A percentile compares a stretch with the other conserved stretches of the same genome.
These are phyloP conservation scores for Vanrija pseudolonga DNA, from an alignment of 1,284 basidiomycete genomes.

Conservation along the genomic window DNA sequence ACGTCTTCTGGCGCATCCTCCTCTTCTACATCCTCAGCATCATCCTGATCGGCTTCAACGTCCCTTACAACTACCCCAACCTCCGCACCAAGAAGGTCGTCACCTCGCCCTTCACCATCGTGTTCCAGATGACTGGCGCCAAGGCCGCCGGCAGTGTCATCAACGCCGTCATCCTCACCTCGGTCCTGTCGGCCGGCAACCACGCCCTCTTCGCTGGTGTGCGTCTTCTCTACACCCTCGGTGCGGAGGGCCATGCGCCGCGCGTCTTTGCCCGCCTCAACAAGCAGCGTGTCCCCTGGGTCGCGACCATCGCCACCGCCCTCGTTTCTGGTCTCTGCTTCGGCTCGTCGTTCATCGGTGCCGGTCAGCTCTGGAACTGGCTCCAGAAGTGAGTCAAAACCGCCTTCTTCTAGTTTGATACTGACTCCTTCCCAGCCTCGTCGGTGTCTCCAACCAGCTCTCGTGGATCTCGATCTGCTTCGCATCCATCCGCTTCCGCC, in stretches of 20 bases:
- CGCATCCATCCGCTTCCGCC: conserved; percentile 75
- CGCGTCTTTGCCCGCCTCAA: conserved; percentile 61
- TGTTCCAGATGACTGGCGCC: conserved; percentile 63
- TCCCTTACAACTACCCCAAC: conserved; percentile 65
- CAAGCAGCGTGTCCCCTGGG: conserved; percentile 68
- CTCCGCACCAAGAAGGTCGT: conserved; percentile 60
- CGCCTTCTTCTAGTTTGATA: background rate
- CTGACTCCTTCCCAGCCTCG: conserved; percentile 14
- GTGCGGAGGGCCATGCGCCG: conserved; percentile 52
- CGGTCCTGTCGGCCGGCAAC: conserved; percentile 56
- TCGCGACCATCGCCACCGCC: conserved; percentile 52
- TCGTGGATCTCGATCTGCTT: conserved; percentile 78
- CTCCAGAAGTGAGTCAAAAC: conserved; percentile 10
- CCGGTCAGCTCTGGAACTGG: conserved; percentile 15
- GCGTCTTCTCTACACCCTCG: conserved; percentile 56
- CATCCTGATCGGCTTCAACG: conserved; percentile 69
- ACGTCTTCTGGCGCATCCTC: conserved; percentile 70
- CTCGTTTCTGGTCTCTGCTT: conserved; percentile 56
- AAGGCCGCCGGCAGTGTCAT: conserved; percentile 63
- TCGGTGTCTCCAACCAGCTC: conserved; percentile 23
- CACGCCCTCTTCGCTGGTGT: conserved; percentile 57
- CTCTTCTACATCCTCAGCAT: conserved; percentile 57
- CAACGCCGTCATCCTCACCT: conserved; percentile 60
- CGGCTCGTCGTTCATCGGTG: conserved; percentile 54
- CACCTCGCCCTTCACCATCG: conserved; percentile 77